Evolutionary conservation across 1,139 yeast genomes (phyloP), one percentile per base, ranked within the genome.

Genomic region (Debaryomyces singareniensis): DNA sequence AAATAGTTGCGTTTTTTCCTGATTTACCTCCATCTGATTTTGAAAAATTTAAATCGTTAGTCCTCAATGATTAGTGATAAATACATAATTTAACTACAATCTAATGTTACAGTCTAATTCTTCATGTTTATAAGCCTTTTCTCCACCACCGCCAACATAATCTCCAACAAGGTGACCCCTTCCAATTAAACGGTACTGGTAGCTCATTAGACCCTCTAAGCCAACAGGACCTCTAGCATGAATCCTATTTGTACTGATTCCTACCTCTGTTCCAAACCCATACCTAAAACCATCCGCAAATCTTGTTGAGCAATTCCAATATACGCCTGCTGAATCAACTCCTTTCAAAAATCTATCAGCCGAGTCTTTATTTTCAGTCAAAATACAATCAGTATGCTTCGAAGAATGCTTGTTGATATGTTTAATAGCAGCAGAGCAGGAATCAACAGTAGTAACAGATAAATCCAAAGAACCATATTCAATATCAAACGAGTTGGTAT

Each of bases 181-280:
- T 25, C 98, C 98, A 55, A 82, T 74, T 40, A 91, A 64, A 53
- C 86, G 94, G 53, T 91, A 93, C 57, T 93, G 97, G 55, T 93
- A 93, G 43, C 94, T 84, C 57, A 87, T 94, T 42, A 93, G 68
- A 1, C 99, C 99, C 51, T 93, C 98, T 27, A 93, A 70, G 2
- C 99, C 99, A 22, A 93, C 97, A 9, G 98, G 99, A 1, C 99
- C 99, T 47, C 98, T 74, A 10, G 98, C 96, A 52, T 93, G 98
- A 42, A 93, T 86, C 55, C 91, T 91, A 51, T 89, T 87, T 28
- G 98, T 93, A 36, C 95, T 82, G 37, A 93, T 89, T 24, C 99
- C 99, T 16, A 93, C 98, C 56, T 93, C 99, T 5, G 98, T 82
- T 31, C 99, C 99, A 52, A 93, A 91, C 0, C 99, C 99, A 51